phyloP scores from a whole-genome alignment of 495 filamentous ascomycete species.

The Aspergillus kassunensis region DNA sequence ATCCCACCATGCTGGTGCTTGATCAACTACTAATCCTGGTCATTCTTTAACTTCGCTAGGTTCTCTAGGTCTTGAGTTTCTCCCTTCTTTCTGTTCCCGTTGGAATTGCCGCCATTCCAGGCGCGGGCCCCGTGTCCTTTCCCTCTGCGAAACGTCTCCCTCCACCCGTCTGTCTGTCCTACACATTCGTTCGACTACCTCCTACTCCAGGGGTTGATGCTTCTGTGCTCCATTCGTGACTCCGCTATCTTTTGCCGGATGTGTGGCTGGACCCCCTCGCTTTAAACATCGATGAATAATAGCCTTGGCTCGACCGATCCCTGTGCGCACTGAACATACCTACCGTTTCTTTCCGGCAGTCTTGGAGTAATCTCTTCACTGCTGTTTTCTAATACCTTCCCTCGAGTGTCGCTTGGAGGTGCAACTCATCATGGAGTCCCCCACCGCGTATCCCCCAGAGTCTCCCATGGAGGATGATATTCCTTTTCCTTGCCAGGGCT shows the following conservation, averaged over 20 bases:
- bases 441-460: constrained; percentile 65
- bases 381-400: background rate
- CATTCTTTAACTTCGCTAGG: constrained; percentile 11
- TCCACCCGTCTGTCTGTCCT: constrained; percentile 3
- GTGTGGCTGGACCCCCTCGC: constrained; percentile 13
- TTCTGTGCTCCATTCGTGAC: constrained; percentile 5
- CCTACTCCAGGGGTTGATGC: background rate
- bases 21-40: constrained; percentile 10
- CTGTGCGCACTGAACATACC: constrained; percentile 7
- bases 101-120: constrained; percentile 9
- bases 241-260: constrained; percentile 12
- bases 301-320: constrained; percentile 14
- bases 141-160: constrained; percentile 2
- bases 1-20: constrained; percentile 6
- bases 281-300: constrained; percentile 11
- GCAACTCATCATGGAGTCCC: constrained; percentile 37
- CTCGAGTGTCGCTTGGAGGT: constrained; percentile 2
- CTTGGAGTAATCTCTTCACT: background rate
- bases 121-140: constrained; percentile 17
- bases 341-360: background rate
- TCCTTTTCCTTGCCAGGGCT: constrained; percentile 91
- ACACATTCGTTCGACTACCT: background rate
- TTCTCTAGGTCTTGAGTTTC: constrained; percentile 4
- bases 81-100: constrained; percentile 1
- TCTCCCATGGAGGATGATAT: constrained; percentile 86